Evolutionary conservation across 805 yeast species (phyloP).

Genomic region (Priceomyces carsonii): DNA sequence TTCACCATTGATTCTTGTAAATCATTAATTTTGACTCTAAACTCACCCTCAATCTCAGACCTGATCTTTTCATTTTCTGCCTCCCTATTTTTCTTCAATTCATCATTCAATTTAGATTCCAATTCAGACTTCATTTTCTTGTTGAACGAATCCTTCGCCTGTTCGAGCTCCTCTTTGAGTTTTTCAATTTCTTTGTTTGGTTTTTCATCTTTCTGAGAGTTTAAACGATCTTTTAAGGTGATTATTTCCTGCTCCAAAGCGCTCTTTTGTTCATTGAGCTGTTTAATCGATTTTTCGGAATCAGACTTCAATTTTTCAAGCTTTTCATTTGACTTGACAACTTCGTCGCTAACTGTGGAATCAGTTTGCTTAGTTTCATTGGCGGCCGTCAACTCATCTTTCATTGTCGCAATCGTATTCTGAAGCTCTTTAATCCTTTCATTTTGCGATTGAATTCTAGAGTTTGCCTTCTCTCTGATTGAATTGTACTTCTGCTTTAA

Average conservation of each 20-base stretch:
- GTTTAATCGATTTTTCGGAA: slow-evolving; percentile 9
- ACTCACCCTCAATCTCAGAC: slow-evolving; percentile 26
- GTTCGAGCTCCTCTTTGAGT: slow-evolving; percentile 15
- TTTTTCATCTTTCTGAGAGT: slow-evolving; percentile 7
- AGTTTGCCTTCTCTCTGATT: slow-evolving; percentile 22
- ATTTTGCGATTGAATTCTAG: slow-evolving; percentile 21
- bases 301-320: slow-evolving; percentile 14
- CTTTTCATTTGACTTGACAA: slow-evolving; percentile 7
- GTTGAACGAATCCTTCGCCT: slow-evolving; percentile 18
- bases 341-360: too few species aligned
- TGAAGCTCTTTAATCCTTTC: slow-evolving; percentile 29
- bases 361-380: slow-evolving; percentile 13
- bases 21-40: slow-evolving; percentile 16
- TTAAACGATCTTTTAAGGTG: slow-evolving; percentile 13
- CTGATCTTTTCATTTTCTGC: slow-evolving; percentile 20
- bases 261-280: slow-evolving; percentile 15
- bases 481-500: slow-evolving; percentile 9
- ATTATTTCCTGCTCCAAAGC: slow-evolving; percentile 9
- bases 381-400: slow-evolving; percentile 18
- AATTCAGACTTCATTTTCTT: too few species aligned
- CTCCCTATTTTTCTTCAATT: slow-evolving; percentile 31
- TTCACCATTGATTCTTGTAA: slow-evolving; percentile 17
- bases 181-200: slow-evolving; percentile 26
- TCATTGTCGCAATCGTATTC: slow-evolving; percentile 19
- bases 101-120: slow-evolving; percentile 23